Evolutionary conservation across 768 basidiomycete species (phyloP).

Genomic region (Cantharellus cinnabarinus): DNA sequence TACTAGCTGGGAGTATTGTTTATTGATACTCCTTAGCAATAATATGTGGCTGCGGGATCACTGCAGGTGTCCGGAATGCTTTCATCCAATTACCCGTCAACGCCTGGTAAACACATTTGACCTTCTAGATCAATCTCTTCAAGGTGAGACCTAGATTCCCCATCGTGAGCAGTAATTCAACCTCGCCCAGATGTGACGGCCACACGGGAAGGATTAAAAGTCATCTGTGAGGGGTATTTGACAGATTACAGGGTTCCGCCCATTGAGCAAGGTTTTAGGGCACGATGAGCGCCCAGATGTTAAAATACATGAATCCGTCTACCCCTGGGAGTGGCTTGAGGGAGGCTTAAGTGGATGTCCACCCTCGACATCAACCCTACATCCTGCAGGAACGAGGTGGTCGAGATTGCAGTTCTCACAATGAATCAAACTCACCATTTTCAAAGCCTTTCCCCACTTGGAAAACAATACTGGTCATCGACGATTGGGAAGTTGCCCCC

Average conservation of each 20-base stretch:
- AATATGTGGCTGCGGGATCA: constrained; percentile 86
- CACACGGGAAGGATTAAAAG: constrained; percentile 35
- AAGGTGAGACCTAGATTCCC: neutral
- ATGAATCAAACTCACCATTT: neutral
- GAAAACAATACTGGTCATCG: constrained; percentile 60
- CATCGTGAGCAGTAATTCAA: neutral
- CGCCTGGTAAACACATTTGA: constrained; percentile 57
- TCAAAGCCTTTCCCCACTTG: constrained; percentile 15
- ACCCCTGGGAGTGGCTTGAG: constrained; percentile 82
- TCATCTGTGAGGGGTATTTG: constrained; percentile 38
- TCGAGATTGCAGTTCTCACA: neutral
- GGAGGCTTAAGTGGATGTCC: constrained; percentile 11
- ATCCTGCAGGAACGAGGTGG: neutral
- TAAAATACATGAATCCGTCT: constrained; percentile 51
- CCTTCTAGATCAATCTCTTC: neutral
- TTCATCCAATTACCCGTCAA: constrained; percentile 77
- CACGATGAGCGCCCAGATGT: neutral
- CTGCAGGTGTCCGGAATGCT: constrained; percentile 72
- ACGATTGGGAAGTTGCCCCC: constrained; percentile 60
- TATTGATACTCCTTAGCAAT: constrained; percentile 31
- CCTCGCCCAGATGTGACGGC: neutral
- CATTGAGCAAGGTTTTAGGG: neutral
- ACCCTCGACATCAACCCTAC: neutral
- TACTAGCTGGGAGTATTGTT: no score
- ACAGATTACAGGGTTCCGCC: no score